phyloP scores from a whole-genome alignment of 352 stramenopile species.

The Globisporangium emineosum region DNA sequence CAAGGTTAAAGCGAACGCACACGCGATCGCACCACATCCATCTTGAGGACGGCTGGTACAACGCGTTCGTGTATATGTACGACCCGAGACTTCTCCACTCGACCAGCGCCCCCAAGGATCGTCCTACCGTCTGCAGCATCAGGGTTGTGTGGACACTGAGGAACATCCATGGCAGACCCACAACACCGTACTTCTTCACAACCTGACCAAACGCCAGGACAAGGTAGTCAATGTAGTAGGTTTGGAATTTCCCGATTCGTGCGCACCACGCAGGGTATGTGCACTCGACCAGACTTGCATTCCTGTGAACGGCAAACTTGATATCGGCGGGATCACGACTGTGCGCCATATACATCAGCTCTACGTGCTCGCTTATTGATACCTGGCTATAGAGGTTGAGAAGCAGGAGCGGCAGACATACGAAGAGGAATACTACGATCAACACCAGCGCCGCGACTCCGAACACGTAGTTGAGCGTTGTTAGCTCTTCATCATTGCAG shows the following conservation, averaged over 20 bases:
- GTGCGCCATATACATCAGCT: slow-evolving; percentile 28
- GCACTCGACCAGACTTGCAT: slow-evolving; percentile 42
- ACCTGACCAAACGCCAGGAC: slow-evolving; percentile 26
- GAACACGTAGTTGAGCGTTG: slow-evolving; percentile 36
- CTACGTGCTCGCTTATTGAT: slow-evolving; percentile 38
- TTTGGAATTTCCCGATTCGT: slow-evolving; percentile 14
- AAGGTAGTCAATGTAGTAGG: slow-evolving; percentile 44
- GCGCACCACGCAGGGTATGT: not conserved
- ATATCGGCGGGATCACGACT: slow-evolving; percentile 34
- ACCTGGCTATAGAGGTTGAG: slow-evolving; percentile 62
- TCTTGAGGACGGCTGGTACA: slow-evolving; percentile 22
- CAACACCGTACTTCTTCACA: slow-evolving; percentile 37
- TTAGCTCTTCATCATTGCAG: slow-evolving; percentile 24
- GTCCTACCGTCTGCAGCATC: slow-evolving; percentile 47
- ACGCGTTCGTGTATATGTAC: slow-evolving; percentile 48
- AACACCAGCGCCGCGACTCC: slow-evolving; percentile 35
- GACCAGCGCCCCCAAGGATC: slow-evolving; percentile 33
- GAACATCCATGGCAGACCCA: slow-evolving; percentile 41
- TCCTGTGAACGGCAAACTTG: slow-evolving; percentile 47
- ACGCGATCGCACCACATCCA: slow-evolving; percentile 39
- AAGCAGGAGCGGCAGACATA: slow-evolving; percentile 49
- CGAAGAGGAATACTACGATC: slow-evolving; percentile 45
- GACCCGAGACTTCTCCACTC: slow-evolving; percentile 29
- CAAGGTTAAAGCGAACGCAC: slow-evolving; percentile 50
- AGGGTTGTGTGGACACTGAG: slow-evolving; percentile 47